Percentiles rank a stretch among this genome's conserved stretches.
These are phyloP conservation scores for Cocos nucifera DNA, from an alignment of 176 grass and related monocot genomes.

Conservation along the genomic window DNA sequence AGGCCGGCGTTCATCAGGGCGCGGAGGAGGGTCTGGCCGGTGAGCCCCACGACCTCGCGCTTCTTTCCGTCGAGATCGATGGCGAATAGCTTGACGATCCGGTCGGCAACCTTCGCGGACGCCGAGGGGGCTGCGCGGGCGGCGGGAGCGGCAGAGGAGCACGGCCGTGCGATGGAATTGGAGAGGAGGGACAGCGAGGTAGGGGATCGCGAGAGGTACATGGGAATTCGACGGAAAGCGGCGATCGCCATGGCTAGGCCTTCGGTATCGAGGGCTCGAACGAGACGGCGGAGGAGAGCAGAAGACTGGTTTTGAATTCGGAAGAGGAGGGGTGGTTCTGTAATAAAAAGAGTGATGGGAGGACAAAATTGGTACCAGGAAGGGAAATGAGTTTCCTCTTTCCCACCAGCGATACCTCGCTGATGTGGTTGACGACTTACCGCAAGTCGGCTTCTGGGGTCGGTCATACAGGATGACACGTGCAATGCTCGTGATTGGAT, in stretches of 20 bases:
- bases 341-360: too few species aligned
- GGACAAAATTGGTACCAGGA: too few species aligned
- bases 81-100: constrained; percentile 82
- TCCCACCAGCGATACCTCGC: too few species aligned
- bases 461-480: too few species aligned
- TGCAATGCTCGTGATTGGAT: too few species aligned
- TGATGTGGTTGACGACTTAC: too few species aligned
- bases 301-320: too few species aligned
- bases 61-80: constrained; percentile 59
- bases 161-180: constrained; percentile 10
- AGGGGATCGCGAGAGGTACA: constrained; percentile 33
- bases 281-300: too few species aligned
- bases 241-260: constrained; percentile 72
- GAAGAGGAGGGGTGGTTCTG: too few species aligned
- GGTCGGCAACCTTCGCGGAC: constrained; percentile 84
- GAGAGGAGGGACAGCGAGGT: constrained; percentile 33
- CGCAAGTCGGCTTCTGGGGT: too few species aligned
- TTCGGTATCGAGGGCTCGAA: constrained; percentile 4
- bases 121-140: constrained; percentile 10
- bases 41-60: constrained; percentile 60
- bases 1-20: constrained; percentile 64
- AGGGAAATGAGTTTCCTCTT: too few species aligned
- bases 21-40: constrained; percentile 78
- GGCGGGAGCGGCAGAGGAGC: neutral
- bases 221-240: constrained; percentile 41